Evolutionary conservation across 129 eudicot genomes (phyloP).

Genomic region (Smallanthus sonchifolius): DNA sequence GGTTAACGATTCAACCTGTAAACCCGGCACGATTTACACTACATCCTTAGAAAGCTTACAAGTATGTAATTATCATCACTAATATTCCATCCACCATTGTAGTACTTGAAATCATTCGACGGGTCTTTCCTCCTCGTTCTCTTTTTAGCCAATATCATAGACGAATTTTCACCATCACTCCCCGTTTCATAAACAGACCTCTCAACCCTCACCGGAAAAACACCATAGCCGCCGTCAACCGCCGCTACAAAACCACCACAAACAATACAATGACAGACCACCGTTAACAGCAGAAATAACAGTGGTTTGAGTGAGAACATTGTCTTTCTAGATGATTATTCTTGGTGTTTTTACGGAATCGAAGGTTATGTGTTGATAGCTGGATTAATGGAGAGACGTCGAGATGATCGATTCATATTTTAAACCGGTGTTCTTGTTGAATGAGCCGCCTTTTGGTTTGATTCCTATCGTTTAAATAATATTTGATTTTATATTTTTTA

Average conservation of each 20-base stretch:
- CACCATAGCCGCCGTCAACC: slow-evolving; percentile 25
- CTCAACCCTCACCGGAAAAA: slow-evolving; percentile 15
- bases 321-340: not conserved
- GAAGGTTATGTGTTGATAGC: not conserved
- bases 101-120: slow-evolving; percentile 30
- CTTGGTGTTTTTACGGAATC: not conserved
- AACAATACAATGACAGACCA: not conserved
- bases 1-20: not conserved
- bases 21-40: no score
- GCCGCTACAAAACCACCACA: slow-evolving; percentile 1
- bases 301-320: slow-evolving; percentile 14
- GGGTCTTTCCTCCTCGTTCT: slow-evolving; percentile 65
- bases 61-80: slow-evolving; percentile 44
- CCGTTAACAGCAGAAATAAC: slow-evolving; percentile 16
- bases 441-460: slow-evolving; percentile 25
- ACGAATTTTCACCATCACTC: not conserved
- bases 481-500: no score
- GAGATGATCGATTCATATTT: slow-evolving; percentile 20
- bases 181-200: slow-evolving; percentile 20
- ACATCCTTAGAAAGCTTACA: slow-evolving; percentile 38
- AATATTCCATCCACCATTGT: slow-evolving; percentile 71
- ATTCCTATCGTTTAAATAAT: not conserved
- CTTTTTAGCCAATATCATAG: slow-evolving; percentile 49
- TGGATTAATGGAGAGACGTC: not conserved
- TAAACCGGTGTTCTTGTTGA: not conserved